A percentile compares a stretch with the other conserved stretches of the same genome.
Evolutionary conservation across 257 asterid species (phyloP).

Genomic region (Craterostigma plantagineum): DNA sequence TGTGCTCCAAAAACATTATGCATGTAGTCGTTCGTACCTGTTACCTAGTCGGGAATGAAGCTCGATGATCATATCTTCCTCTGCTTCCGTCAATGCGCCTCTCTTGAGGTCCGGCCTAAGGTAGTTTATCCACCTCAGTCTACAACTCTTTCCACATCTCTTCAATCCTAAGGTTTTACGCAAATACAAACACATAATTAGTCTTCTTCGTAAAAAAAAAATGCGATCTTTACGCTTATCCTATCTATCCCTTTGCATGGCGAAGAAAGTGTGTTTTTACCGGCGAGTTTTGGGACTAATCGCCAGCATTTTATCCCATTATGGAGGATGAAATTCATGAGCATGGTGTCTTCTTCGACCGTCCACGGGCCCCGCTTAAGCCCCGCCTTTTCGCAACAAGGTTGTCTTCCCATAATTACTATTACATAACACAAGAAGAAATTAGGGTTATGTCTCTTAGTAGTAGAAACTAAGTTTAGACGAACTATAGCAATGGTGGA

Average conservation of each 20-base stretch:
- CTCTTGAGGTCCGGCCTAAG: constrained; percentile 74
- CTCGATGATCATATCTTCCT: constrained; percentile 68
- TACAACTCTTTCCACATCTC: constrained; percentile 86
- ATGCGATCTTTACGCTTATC: not conserved
- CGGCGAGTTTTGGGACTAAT: constrained; percentile 67
- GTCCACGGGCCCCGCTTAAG: constrained; percentile 83
- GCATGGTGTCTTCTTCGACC: constrained; percentile 66
- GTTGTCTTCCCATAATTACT: constrained; percentile 90
- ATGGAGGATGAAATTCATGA: constrained; percentile 63
- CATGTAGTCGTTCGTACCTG: constrained; percentile 24
- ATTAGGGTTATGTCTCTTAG: not conserved
- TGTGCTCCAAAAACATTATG: too few relatives aligned
- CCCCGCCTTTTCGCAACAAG: constrained; percentile 67
- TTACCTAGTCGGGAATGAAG: constrained; percentile 73
- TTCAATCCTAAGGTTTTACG: constrained; percentile 64
- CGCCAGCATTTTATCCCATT: constrained; percentile 85
- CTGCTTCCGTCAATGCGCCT: constrained; percentile 66
- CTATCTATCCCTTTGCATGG: not conserved
- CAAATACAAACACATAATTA: too few relatives aligned
- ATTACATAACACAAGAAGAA: not conserved
- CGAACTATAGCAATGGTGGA: not conserved
- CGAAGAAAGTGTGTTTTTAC: constrained; percentile 9
- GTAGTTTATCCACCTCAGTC: constrained; percentile 82
- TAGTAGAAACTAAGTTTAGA: not conserved
- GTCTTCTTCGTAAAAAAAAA: not conserved